phyloP scores from a whole-genome alignment of 1,139 yeast species.

The Sugiyamaella grinbergsii region DNA sequence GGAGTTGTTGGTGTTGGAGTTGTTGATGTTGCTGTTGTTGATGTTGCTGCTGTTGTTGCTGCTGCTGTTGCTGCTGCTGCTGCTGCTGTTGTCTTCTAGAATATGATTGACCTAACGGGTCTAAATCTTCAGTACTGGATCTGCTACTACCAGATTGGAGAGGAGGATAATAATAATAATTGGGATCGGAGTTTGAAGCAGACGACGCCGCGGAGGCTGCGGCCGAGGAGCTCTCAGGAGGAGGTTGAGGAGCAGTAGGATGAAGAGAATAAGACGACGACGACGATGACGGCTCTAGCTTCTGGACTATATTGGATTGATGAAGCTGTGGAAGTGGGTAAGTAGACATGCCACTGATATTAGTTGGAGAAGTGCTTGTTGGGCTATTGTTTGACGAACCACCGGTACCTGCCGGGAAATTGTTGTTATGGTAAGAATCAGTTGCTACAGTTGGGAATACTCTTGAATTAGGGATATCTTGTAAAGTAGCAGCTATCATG shows the following conservation, averaged over 20 bases:
- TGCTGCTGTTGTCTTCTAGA: constrained; percentile 12
- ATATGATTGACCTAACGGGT: constrained; percentile 19
- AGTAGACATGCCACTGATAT: constrained; percentile 14
- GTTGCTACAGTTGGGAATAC: background rate
- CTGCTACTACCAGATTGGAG: constrained; percentile 10
- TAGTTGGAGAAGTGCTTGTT: background rate
- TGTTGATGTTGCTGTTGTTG: constrained; percentile 18
- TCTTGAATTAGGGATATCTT: constrained; percentile 17
- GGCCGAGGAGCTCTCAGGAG: background rate
- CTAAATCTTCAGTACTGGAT: constrained; percentile 15
- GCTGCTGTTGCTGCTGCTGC: constrained; percentile 22
- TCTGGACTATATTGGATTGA: constrained; percentile 6
- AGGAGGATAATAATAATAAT: constrained; percentile 21
- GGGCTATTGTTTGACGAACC: background rate
- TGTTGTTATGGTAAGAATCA: background rate
- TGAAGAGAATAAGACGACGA: constrained; percentile 5
- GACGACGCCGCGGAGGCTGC: constrained; percentile 15
- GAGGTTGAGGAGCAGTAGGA: background rate
- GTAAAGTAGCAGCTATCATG: constrained; percentile 22
- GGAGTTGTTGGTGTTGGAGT: constrained; percentile 13
- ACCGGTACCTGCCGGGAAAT: constrained; percentile 1
- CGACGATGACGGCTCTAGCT: constrained; percentile 4
- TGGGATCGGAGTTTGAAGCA: constrained; percentile 18
- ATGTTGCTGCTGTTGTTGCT: constrained; percentile 15
- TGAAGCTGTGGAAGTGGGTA: constrained; percentile 23